Percentiles rank a stretch among this genome's conserved stretches.
phyloP scores from a whole-genome alignment of 2,329 filamentous ascomycete genomes.

The Alternaria gaisen region DNA sequence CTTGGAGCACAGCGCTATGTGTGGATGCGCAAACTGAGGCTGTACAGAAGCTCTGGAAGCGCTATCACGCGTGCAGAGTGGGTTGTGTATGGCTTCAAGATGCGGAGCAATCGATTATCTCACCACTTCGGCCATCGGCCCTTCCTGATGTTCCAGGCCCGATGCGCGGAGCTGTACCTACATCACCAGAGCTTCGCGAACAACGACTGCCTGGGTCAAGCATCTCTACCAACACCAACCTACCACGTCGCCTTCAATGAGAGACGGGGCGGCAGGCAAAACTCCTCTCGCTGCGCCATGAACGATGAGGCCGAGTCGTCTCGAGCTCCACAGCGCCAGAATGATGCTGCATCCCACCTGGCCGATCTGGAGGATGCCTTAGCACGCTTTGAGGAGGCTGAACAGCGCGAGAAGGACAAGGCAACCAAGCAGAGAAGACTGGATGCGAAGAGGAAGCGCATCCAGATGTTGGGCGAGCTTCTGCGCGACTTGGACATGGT shows the following conservation, averaged over 20 bases:
- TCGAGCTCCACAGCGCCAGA: slow-evolving; percentile 36
- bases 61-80: not conserved
- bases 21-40: not conserved
- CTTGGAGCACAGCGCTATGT: not conserved
- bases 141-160: slow-evolving; percentile 44
- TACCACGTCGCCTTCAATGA: slow-evolving; percentile 38
- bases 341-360: slow-evolving; percentile 22
- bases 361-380: slow-evolving; percentile 24
- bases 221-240: slow-evolving; percentile 13
- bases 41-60: not conserved
- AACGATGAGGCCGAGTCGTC: slow-evolving; percentile 52
- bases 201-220: slow-evolving; percentile 20
- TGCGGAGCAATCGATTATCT: slow-evolving; percentile 48
- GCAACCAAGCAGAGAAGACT: slow-evolving; percentile 36
- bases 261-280: slow-evolving; percentile 21
- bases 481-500: slow-evolving; percentile 66
- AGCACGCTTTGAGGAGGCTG: slow-evolving; percentile 28
- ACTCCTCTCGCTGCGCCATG: slow-evolving; percentile 43
- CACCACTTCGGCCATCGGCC: slow-evolving; percentile 46
- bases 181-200: slow-evolving; percentile 19
- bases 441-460: slow-evolving; percentile 49
- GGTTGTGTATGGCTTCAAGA: slow-evolving; percentile 15
- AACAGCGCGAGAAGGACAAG: slow-evolving; percentile 30
- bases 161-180: slow-evolving; percentile 26
- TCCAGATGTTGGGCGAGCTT: slow-evolving; percentile 61